These are phyloP conservation scores for Rhipidocladum racemiflorum DNA, from an alignment of 176 grass and related monocot genomes.

Conservation along the genomic window DNA sequence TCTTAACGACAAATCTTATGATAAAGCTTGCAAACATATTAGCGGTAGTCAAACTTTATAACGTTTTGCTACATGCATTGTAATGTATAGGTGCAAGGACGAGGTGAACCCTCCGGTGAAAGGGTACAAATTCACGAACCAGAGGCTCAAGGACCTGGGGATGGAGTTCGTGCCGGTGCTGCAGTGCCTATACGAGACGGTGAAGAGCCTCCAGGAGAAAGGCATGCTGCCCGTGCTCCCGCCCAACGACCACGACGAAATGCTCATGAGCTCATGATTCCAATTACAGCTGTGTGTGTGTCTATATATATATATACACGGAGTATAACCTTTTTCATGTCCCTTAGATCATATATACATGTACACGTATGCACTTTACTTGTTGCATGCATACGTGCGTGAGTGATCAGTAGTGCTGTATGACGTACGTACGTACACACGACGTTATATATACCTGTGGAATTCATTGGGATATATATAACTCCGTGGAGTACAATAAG, in stretches of 20 bases:
- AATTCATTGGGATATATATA: neutral
- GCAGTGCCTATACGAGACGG: conserved; percentile 49
- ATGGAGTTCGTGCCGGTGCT: conserved; percentile 54
- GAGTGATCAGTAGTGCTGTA: conserved; percentile 27
- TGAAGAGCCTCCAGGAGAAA: conserved; percentile 53
- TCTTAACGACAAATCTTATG: too few relatives aligned
- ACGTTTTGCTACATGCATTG: too few relatives aligned
- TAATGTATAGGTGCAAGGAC: conserved; percentile 83
- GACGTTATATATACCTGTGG: neutral
- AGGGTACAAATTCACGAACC: conserved; percentile 68
- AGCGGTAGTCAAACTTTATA: too few relatives aligned
- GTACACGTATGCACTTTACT: neutral
- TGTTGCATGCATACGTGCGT: neutral
- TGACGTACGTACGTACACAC: conserved; percentile 19
- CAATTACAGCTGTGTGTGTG: neutral
- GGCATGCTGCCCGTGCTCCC: conserved; percentile 40
- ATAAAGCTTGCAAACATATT: too few relatives aligned
- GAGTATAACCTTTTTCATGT: neutral
- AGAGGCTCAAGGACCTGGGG: conserved; percentile 64
- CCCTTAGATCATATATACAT: neutral
- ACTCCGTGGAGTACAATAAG: neutral
- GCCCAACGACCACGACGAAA: neutral
- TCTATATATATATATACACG: neutral
- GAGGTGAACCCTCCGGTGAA: conserved; percentile 50
- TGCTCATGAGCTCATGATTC: neutral